Conservation (phyloP, 2,329 filamentous ascomycete genomes). For the Aureobasidium sp. region DNA sequence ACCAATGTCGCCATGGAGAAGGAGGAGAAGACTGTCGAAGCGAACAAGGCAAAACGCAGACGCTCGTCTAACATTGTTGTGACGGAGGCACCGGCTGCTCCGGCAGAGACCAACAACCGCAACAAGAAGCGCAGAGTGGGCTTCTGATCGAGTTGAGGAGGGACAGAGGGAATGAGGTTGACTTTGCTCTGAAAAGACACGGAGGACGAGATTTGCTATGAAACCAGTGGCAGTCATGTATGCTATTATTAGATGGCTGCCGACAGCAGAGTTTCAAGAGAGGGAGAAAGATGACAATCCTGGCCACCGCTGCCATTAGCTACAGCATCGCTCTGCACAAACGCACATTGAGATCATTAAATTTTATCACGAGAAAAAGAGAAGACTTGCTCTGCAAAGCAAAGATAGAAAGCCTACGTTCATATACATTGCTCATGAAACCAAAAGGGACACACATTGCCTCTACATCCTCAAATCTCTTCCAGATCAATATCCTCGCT, state of each 20-base stretch:
- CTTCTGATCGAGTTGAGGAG: neutral
- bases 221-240: neutral
- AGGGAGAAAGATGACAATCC: too few species aligned
- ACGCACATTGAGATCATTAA: too few species aligned
- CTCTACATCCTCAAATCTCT: neutral
- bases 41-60: constrained; percentile 7
- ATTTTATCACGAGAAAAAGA: too few species aligned
- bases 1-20: neutral
- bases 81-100: neutral
- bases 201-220: neutral
- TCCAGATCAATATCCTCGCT: neutral
- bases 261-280: neutral
- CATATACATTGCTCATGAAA: too few species aligned
- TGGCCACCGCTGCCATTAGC: too few species aligned
- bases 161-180: neutral
- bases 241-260: neutral
- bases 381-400: neutral
- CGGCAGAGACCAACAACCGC: neutral
- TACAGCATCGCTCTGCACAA: too few species aligned
- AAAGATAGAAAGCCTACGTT: too few species aligned
- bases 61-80: neutral
- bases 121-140: constrained; percentile 6
- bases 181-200: neutral
- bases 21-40: neutral
- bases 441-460: neutral